Evolutionary conservation across 2,329 filamentous ascomycete genomes (phyloP), one percentile per base, ranked within the genome.

Genomic region (Colletotrichum sp.): DNA sequence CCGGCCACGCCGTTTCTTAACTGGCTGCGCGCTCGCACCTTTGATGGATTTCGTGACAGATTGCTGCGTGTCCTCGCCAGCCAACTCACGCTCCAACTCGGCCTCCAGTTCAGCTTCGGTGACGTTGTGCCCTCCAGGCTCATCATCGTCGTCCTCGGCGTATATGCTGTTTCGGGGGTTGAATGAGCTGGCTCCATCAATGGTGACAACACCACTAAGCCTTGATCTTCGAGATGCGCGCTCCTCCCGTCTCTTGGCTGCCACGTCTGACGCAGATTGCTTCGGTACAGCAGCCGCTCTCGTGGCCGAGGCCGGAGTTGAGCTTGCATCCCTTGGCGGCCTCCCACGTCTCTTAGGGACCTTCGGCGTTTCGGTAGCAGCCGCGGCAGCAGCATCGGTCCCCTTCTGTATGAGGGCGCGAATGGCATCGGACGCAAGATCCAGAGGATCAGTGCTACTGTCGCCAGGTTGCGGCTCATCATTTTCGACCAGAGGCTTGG

Each of bases 381-480:
- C 77, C 36, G 36, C 76, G 71, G 32, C 77, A 68, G 77, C 75
- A 4, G 60, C 75, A 39, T 28, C 68, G 10, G 72, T 57, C 52
- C 36, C 74, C 59, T 80, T 72, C 63, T 77, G 78, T 22, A 84
- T 79, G 5, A 84, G 72, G 12, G 81, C 82, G 6, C 80, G 80
- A 62, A 84, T 81, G n/a, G 83, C 81, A 68, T 84, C 77, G 66
- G 84, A 80, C 62, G 87, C 88, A 7, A 87, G 78, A 72, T 88
- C 86, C 26, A 87, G 81, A n/a, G 85, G 82, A 64, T 71, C 74
- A 12, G 60, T 48, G 26, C 39, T 64, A 34, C 44, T 68, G 13
- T 72, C 70, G 10, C 63, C 55, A 9, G 74, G 36, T 36, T 60
- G 64, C 6, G 59, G 74, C 57, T 75, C 74, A 34, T 75, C 71